phyloP scores from a whole-genome alignment of 2,329 filamentous ascomycete species.

The Akanthomyces dipterigenus region DNA sequence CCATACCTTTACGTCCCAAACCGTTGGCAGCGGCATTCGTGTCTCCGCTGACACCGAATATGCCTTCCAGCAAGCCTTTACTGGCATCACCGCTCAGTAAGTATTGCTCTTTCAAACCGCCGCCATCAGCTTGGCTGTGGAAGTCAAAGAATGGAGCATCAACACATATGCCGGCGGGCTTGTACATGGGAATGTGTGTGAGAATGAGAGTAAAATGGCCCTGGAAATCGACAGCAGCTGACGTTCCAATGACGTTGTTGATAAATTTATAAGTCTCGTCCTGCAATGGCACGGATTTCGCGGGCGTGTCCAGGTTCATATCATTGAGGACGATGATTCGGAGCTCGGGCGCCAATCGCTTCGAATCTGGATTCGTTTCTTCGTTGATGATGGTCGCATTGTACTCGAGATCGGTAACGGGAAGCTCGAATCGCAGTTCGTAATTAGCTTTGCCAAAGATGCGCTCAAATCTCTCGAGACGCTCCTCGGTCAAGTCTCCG shows the following conservation, averaged over 20 bases:
- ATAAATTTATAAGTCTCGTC: slow-evolving; percentile 71
- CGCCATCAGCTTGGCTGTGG: slow-evolving; percentile 56
- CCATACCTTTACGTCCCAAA: slow-evolving; percentile 63
- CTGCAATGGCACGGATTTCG: slow-evolving; percentile 59
- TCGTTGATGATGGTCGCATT: slow-evolving; percentile 37
- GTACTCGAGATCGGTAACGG: slow-evolving; percentile 32
- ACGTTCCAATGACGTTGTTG: slow-evolving; percentile 58
- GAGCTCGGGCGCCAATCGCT: slow-evolving; percentile 56
- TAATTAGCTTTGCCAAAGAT: slow-evolving; percentile 87
- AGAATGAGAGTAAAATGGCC: slow-evolving; percentile 75
- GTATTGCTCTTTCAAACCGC: slow-evolving; percentile 83
- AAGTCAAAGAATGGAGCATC: slow-evolving; percentile 81
- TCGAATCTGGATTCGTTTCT: slow-evolving; percentile 37
- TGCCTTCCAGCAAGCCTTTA: slow-evolving; percentile 70
- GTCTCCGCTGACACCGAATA: slow-evolving; percentile 71
- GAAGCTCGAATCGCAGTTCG: slow-evolving; percentile 68
- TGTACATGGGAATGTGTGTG: slow-evolving; percentile 89
- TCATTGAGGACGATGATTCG: slow-evolving; percentile 83
- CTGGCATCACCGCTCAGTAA: slow-evolving; percentile 70
- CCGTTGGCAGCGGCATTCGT: slow-evolving; percentile 51
- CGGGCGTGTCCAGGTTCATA: slow-evolving; percentile 88
- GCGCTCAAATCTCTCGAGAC: slow-evolving; percentile 73
- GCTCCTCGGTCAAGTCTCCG: slow-evolving; percentile 73
- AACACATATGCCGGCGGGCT: slow-evolving; percentile 72
- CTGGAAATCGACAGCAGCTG: slow-evolving; percentile 51